Evolutionary conservation across 1,284 basidiomycete genomes (phyloP).

Genomic region (Marasmius tenuissimus): DNA sequence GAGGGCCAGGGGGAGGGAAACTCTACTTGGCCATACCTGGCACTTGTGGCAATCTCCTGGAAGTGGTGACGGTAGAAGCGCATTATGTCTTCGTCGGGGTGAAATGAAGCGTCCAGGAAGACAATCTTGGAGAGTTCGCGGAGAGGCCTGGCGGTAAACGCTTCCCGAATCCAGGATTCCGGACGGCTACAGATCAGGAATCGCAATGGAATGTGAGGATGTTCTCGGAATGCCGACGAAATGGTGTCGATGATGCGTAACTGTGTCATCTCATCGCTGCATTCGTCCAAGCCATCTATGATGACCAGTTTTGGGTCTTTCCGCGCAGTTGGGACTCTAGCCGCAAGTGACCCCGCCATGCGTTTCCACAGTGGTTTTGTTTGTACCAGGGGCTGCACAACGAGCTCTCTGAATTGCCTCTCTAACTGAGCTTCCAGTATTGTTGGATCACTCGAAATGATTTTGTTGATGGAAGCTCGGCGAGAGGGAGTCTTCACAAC

Average conservation of each 20-base stretch:
- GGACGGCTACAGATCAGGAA: constrained; percentile 25
- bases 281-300: constrained; percentile 4
- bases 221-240: not conserved
- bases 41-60: not conserved
- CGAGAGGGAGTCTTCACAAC: not conserved
- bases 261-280: not conserved
- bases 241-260: not conserved
- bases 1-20: constrained; percentile 18
- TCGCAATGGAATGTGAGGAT: constrained; percentile 16
- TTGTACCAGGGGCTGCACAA: not conserved
- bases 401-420: not conserved
- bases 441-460: not conserved
- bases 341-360: too few relatives aligned
- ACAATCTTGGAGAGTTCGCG: not conserved
- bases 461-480: not conserved
- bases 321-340: not conserved
- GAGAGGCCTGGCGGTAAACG: too few relatives aligned
- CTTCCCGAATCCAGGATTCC: constrained; percentile 19
- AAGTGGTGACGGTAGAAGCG: not conserved
- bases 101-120: not conserved
- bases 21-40: not conserved
- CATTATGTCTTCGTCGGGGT: not conserved
- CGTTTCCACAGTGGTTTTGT: too few relatives aligned
- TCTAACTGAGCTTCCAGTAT: constrained; percentile 1
- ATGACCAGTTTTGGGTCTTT: not conserved